phyloP scores from a whole-genome alignment of 73 alveolate genomes.

The Paramecium primaurelia region DNA sequence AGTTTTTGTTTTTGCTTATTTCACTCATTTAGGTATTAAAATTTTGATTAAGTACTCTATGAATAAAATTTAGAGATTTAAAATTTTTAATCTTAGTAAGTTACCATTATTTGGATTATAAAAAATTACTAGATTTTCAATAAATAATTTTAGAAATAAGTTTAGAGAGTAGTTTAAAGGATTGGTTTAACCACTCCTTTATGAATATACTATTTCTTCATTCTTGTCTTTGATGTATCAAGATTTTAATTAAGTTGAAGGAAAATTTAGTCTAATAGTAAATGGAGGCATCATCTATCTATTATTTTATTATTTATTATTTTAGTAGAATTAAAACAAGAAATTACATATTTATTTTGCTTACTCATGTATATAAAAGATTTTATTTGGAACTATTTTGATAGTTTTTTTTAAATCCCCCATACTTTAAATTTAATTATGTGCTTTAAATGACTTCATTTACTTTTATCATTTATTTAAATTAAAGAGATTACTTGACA shows the following conservation, averaged over 20 bases:
- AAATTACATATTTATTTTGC: neutral
- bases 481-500: neutral
- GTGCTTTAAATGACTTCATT: neutral
- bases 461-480: neutral
- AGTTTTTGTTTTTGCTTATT: neutral
- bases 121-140: neutral
- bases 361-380: neutral
- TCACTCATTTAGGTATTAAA: neutral
- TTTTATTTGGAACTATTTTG: neutral
- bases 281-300: neutral
- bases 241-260: neutral
- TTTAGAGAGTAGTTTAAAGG: neutral
- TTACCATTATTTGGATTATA: neutral
- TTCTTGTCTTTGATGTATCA: neutral
- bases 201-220: neutral
- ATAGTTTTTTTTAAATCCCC: neutral
- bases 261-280: neutral
- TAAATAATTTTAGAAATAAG: neutral
- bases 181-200: neutral
- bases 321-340: neutral
- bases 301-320: neutral
- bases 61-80: neutral
- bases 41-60: neutral
- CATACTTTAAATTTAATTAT: neutral
- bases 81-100: too few relatives aligned